Percentiles rank a stretch among this genome's conserved stretches.
Conservation (phyloP, 164 flowering plant species). For the Warburgia ugandensis region DNA sequence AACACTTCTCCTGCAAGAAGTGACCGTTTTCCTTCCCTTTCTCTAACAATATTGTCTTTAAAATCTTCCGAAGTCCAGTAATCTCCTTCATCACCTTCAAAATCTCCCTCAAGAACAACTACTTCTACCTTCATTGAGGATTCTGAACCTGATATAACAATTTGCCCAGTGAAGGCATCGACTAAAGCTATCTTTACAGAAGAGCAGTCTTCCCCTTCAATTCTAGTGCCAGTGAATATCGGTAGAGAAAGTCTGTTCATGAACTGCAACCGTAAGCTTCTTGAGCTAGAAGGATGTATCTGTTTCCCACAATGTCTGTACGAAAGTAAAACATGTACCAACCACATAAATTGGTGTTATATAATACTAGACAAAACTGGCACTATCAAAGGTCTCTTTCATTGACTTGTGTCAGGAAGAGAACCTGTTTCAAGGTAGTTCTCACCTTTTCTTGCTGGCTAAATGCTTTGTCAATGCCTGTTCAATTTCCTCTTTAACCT, state of each 20-base stretch:
- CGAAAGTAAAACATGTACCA: conserved; percentile 8
- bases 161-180: conserved; percentile 34
- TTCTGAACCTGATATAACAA: conserved; percentile 28
- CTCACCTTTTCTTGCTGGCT: conserved; percentile 21
- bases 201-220: conserved; percentile 59
- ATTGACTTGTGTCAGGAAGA: neutral
- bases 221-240: conserved; percentile 67
- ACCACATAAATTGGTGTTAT: neutral
- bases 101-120: conserved; percentile 52
- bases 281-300: conserved; percentile 30
- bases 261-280: conserved; percentile 59
- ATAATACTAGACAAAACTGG: neutral
- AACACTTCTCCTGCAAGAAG: conserved; percentile 48
- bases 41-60: conserved; percentile 31
- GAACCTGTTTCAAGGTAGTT: neutral
- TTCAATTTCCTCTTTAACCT: conserved; percentile 37
- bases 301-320: conserved; percentile 49
- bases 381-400: neutral
- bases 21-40: conserved; percentile 44
- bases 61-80: conserved; percentile 45
- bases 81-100: conserved; percentile 31
- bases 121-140: conserved; percentile 41
- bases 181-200: conserved; percentile 45
- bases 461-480: conserved; percentile 21
- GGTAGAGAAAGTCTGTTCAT: conserved; percentile 54